These are phyloP conservation scores for Epichloe amarillans DNA, from an alignment of 2,329 filamentous ascomycete species.

Conservation along the genomic window DNA sequence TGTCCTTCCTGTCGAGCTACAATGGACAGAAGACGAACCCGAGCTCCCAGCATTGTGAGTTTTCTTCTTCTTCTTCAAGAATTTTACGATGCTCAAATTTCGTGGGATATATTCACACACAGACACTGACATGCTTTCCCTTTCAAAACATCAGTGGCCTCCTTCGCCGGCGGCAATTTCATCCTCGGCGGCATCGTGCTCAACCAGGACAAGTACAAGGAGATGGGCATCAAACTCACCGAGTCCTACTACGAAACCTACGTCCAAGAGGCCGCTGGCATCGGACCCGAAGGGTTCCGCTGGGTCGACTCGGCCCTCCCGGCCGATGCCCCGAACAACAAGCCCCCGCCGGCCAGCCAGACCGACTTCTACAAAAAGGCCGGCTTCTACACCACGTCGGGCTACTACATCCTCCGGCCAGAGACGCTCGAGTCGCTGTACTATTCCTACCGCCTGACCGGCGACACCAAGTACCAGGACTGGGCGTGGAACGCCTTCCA, in stretches of 20 bases:
- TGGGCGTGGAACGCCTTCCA: slow-evolving; percentile 73
- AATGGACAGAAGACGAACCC: slow-evolving; percentile 30
- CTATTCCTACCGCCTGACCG: slow-evolving; percentile 73
- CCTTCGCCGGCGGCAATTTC: slow-evolving; percentile 77
- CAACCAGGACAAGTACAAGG: slow-evolving; percentile 48
- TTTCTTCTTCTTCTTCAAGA: too few species aligned
- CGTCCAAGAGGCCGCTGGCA: slow-evolving; percentile 49
- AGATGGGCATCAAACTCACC: slow-evolving; percentile 62
- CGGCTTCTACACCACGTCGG: slow-evolving; percentile 58
- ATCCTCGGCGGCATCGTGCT: slow-evolving; percentile 67
- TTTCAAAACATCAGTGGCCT: slow-evolving; percentile 39
- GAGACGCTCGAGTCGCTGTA: slow-evolving; percentile 79
- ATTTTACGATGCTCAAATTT: too few species aligned
- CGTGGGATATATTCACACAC: slow-evolving; percentile 26
- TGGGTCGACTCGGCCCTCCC: slow-evolving; percentile 38
- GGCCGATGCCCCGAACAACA: slow-evolving; percentile 26
- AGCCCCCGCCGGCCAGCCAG: slow-evolving; percentile 29
- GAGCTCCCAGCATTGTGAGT: slow-evolving; percentile 36
- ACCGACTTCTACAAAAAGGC: slow-evolving; percentile 47
- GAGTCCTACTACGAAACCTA: slow-evolving; percentile 66
- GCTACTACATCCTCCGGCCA: slow-evolving; percentile 56
- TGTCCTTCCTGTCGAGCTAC: slow-evolving; percentile 58
- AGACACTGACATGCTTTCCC: neutral
- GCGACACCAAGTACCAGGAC: slow-evolving; percentile 62
- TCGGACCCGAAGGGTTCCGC: slow-evolving; percentile 61